These are phyloP conservation scores for Trichoderma citrinoviride DNA, from an alignment of 2,329 filamentous ascomycete species.

Conservation along the genomic window DNA sequence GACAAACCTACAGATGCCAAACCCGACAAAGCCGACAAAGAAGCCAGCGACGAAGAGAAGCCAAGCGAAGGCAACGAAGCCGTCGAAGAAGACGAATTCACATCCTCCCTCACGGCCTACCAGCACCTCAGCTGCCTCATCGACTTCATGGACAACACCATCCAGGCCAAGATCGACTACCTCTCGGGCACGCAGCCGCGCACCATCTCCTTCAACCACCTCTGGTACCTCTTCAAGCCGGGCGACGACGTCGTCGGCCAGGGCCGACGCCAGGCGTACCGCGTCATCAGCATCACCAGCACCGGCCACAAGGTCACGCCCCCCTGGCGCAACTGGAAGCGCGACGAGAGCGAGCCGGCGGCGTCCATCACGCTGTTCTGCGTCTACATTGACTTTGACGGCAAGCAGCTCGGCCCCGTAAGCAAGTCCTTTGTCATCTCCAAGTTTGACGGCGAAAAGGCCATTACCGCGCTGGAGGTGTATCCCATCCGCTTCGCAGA, in stretches of 20 bases:
- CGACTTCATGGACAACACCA: conserved; percentile 13
- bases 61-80: not conserved
- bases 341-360: not conserved
- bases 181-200: not conserved
- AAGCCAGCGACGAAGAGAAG: not conserved
- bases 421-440: conserved; percentile 25
- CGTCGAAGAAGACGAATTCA: not conserved
- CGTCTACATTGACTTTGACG: conserved; percentile 35
- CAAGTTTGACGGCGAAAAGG: conserved; percentile 30
- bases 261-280: conserved; percentile 28
- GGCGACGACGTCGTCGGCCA: conserved; percentile 27
- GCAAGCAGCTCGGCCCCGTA: conserved; percentile 31
- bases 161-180: conserved; percentile 4
- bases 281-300: conserved; percentile 23
- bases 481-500: conserved; percentile 29
- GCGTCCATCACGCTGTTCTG: conserved; percentile 22
- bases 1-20: not conserved
- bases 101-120: not conserved
- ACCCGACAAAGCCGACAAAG: not conserved
- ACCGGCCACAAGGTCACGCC: conserved; percentile 13
- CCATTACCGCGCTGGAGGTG: conserved; percentile 27
- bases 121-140: conserved; percentile 17
- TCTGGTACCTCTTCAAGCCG: conserved; percentile 32
- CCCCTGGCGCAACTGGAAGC: not conserved
- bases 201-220: conserved; percentile 27